A percentile compares a stretch with the other conserved stretches of the same genome.
These are phyloP conservation scores for Aphanomyces stellatus DNA, from an alignment of 352 stramenopile species.

Conservation along the genomic window DNA sequence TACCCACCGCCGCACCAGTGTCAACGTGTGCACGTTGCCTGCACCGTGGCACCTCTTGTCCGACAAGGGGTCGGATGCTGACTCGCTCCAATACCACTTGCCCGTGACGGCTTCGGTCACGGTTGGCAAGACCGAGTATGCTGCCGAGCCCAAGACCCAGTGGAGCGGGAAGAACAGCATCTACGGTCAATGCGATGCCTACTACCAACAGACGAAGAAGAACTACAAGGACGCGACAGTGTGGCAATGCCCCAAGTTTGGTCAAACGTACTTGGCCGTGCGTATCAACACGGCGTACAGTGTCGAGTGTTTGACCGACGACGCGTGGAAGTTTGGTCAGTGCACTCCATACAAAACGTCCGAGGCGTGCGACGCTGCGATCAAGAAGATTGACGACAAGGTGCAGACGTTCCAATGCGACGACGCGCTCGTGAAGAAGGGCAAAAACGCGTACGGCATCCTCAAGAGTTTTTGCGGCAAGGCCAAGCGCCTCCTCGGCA, in stretches of 20 bases:
- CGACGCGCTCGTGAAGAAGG: not conserved
- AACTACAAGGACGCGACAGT: not conserved
- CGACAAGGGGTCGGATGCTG: not conserved
- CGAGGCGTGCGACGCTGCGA: not conserved
- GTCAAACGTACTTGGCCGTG: no score
- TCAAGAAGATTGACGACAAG: not conserved
- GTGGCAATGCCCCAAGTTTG: not conserved
- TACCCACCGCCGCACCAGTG: not conserved
- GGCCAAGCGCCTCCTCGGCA: not conserved
- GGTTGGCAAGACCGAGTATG: no score
- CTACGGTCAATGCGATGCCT: not conserved
- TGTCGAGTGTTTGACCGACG: no score
- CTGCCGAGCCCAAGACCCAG: not conserved
- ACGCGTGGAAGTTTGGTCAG: no score
- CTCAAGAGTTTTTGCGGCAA: not conserved
- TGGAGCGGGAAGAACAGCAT: not conserved
- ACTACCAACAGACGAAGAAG: not conserved
- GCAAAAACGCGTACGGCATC: not conserved
- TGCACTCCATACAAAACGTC: no score
- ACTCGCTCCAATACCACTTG: not conserved
- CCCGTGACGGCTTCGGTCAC: no score
- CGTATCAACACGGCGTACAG: no score
- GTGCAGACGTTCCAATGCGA: not conserved
- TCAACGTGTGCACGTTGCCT: not conserved
- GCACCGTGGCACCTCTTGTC: not conserved